These are phyloP conservation scores for Fusarium chuoi DNA, from an alignment of 2,329 filamentous ascomycete species.

Conservation along the genomic window DNA sequence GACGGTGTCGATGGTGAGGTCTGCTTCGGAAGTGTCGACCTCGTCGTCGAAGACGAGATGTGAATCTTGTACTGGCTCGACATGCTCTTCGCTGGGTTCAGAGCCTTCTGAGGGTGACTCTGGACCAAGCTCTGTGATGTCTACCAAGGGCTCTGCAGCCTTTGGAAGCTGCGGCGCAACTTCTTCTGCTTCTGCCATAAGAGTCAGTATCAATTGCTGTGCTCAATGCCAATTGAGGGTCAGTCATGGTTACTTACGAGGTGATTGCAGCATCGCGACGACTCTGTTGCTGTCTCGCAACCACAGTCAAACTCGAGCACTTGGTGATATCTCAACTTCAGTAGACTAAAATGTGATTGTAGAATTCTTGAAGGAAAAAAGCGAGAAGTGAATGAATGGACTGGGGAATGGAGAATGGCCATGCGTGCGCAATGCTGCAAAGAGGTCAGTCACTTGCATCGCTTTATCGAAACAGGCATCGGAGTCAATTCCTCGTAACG, in stretches of 20 bases:
- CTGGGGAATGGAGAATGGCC: neutral
- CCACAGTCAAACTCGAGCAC: neutral
- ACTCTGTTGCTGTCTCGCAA: neutral
- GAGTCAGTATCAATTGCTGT: neutral
- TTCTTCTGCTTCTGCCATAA: neutral
- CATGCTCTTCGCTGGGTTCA: neutral
- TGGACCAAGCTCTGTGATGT: neutral
- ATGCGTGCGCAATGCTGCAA: neutral
- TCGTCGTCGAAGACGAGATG: neutral
- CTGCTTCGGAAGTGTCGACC: neutral
- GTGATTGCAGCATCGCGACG: neutral
- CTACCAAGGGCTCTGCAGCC: neutral
- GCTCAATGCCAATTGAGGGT: fast-evolving
- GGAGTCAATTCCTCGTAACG: neutral
- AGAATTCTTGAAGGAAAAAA: neutral
- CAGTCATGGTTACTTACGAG: neutral
- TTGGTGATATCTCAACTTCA: neutral
- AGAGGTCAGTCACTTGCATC: neutral
- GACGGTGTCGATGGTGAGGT: neutral
- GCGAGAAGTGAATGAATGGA: neutral
- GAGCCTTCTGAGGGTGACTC: neutral
- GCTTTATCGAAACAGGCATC: neutral
- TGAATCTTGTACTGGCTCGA: neutral
- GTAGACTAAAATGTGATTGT: neutral
- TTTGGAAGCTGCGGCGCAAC: neutral